Evolutionary conservation across 2,329 filamentous ascomycete genomes (phyloP).

Genomic region (Penicillium sclerotigenum): DNA sequence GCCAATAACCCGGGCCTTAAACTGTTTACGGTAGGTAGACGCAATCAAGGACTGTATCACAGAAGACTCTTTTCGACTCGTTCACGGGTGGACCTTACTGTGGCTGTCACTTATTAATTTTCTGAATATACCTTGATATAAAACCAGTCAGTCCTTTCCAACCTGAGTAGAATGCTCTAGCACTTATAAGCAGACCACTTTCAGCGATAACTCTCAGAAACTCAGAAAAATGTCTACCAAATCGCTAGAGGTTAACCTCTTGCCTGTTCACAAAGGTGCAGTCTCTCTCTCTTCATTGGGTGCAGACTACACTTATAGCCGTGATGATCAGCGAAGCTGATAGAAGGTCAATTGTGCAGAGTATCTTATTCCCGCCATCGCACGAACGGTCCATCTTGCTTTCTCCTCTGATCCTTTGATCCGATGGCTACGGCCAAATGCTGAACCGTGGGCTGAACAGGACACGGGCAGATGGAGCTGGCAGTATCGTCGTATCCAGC

Average conservation of each 20-base stretch:
- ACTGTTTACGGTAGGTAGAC: conserved; percentile 5
- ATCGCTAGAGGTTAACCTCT: conserved; percentile 2
- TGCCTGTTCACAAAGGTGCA: conserved; percentile 10
- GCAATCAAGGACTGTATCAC: neutral
- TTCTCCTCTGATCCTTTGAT: conserved; percentile 28
- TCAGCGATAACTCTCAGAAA: too few species aligned
- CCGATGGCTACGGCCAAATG: conserved; percentile 24
- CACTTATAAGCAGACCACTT: neutral
- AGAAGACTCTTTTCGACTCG: too few species aligned
- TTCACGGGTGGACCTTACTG: too few species aligned
- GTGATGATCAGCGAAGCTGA: neutral
- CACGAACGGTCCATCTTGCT: conserved; percentile 21
- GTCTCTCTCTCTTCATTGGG: too few species aligned
- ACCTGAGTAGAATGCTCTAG: neutral
- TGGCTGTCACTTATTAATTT: neutral
- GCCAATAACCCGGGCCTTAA: too few species aligned
- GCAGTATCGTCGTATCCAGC: conserved; percentile 26
- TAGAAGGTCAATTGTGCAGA: conserved; percentile 8
- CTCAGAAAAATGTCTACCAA: neutral
- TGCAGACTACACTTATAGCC: neutral
- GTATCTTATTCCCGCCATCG: conserved; percentile 11
- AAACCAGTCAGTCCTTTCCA: neutral
- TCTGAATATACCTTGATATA: neutral
- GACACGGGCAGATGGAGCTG: conserved; percentile 12
- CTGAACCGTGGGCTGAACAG: conserved; percentile 14